phyloP scores from a whole-genome alignment of 2,329 filamentous ascomycete genomes.

The Fusarium verticillioides region DNA sequence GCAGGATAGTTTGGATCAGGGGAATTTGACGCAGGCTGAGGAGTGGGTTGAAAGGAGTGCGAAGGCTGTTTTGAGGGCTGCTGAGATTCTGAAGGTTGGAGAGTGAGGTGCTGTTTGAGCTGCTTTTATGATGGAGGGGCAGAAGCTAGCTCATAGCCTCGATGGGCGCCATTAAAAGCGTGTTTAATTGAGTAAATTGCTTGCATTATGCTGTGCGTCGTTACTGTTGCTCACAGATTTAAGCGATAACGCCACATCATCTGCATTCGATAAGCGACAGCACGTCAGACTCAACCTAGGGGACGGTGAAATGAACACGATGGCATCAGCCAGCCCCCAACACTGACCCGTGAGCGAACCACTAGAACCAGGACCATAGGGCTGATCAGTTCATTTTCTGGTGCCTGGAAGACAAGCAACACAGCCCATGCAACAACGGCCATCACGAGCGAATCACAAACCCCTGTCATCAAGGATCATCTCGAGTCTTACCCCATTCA shows the following conservation, averaged over 20 bases:
- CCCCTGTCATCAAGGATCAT: conserved; percentile 5
- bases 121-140: accelerated
- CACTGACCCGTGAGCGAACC: not conserved
- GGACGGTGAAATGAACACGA: not conserved
- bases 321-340: not conserved
- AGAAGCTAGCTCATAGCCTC: not conserved
- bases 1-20: conserved; percentile 34
- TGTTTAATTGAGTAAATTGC: accelerated
- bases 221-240: not conserved
- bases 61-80: conserved; percentile 25
- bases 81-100: conserved; percentile 20
- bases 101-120: not conserved
- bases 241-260: not conserved
- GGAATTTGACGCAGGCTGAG: conserved; percentile 27
- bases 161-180: not conserved
- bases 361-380: conserved; percentile 18
- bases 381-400: conserved; percentile 38
- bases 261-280: not conserved
- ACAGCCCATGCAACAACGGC: conserved; percentile 46
- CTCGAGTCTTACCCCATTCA: conserved; percentile 11
- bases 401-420: conserved; percentile 41
- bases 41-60: conserved; percentile 38
- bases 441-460: conserved; percentile 47
- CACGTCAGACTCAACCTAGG: not conserved
- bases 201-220: not conserved